These are phyloP conservation scores for Chlorociboria aeruginascens DNA, from an alignment of 495 filamentous ascomycete genomes.

Conservation along the genomic window DNA sequence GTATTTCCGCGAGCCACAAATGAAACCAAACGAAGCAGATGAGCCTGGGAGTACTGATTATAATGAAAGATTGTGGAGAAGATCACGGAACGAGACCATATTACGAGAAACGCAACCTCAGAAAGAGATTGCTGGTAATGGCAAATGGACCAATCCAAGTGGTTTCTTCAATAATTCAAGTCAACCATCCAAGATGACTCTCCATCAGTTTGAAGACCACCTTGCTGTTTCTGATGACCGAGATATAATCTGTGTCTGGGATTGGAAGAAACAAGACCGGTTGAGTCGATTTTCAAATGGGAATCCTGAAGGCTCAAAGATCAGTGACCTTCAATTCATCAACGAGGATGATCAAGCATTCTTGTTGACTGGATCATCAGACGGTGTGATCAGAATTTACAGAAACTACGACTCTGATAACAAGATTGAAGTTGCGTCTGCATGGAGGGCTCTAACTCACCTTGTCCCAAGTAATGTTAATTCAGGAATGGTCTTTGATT, in stretches of 20 bases:
- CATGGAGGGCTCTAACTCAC: slow-evolving; percentile 86
- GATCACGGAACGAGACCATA: slow-evolving; percentile 85
- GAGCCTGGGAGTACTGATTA: slow-evolving; percentile 97
- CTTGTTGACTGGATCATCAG: slow-evolving; percentile 86
- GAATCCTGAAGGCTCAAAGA: slow-evolving; percentile 80
- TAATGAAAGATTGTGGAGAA: slow-evolving; percentile 86
- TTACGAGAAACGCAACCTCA: slow-evolving; percentile 84
- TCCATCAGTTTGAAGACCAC: slow-evolving; percentile 96
- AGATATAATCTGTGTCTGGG: slow-evolving; percentile 85
- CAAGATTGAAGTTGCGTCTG: slow-evolving; percentile 73
- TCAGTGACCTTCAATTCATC: slow-evolving; percentile 91
- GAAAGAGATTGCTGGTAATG: slow-evolving; percentile 72
- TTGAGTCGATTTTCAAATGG: slow-evolving; percentile 84
- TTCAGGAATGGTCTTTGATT: slow-evolving; percentile 91
- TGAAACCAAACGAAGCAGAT: slow-evolving; percentile 91
- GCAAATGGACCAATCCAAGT: slow-evolving; percentile 67
- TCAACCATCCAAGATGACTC: slow-evolving; percentile 83
- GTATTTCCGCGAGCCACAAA: slow-evolving; percentile 98
- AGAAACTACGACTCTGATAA: slow-evolving; percentile 68
- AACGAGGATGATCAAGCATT: slow-evolving; percentile 97
- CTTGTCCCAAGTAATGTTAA: slow-evolving; percentile 86
- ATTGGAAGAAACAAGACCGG: slow-evolving; percentile 65
- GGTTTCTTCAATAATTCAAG: slow-evolving; percentile 75
- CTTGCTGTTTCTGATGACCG: slow-evolving; percentile 88
- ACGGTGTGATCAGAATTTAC: slow-evolving; percentile 90